Conservation (phyloP, 257 asterid genomes). For the Scutellaria galericulata region DNA sequence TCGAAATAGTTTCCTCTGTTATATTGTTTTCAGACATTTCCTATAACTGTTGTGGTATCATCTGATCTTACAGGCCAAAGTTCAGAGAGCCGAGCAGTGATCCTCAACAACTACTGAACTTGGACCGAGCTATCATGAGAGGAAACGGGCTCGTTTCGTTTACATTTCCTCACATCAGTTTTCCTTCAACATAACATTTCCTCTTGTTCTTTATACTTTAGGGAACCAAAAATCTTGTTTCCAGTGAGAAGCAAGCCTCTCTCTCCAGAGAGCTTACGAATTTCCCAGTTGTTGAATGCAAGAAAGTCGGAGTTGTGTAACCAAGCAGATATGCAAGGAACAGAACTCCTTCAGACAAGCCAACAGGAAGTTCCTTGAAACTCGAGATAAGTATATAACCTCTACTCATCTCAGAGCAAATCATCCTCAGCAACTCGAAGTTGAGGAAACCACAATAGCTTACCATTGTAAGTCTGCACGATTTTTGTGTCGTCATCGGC, state of each 20-base stretch:
- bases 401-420: slow-evolving; percentile 20
- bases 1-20: not conserved
- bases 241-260: slow-evolving; percentile 42
- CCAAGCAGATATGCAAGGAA: slow-evolving; percentile 3
- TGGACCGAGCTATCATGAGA: slow-evolving; percentile 67
- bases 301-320: slow-evolving; percentile 12
- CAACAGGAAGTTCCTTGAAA: not conserved
- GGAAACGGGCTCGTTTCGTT: slow-evolving; percentile 48
- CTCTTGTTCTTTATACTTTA: slow-evolving; percentile 20
- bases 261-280: not conserved
- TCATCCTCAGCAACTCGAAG: not conserved
- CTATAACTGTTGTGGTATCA: not conserved
- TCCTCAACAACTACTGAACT: slow-evolving; percentile 42
- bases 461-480: not conserved
- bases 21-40: not conserved
- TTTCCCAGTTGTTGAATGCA: slow-evolving; percentile 15
- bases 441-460: not conserved
- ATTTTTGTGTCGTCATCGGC: not conserved
- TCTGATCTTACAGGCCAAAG: slow-evolving; percentile 42
- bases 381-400: slow-evolving; percentile 32
- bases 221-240: slow-evolving; percentile 54
- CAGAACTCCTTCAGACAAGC: not conserved
- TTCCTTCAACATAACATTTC: not conserved
- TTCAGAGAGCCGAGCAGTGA: slow-evolving; percentile 26
- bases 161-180: not conserved